These are phyloP conservation scores for Nemania bipapillata DNA, from an alignment of 2,329 filamentous ascomycete species.

Conservation along the genomic window DNA sequence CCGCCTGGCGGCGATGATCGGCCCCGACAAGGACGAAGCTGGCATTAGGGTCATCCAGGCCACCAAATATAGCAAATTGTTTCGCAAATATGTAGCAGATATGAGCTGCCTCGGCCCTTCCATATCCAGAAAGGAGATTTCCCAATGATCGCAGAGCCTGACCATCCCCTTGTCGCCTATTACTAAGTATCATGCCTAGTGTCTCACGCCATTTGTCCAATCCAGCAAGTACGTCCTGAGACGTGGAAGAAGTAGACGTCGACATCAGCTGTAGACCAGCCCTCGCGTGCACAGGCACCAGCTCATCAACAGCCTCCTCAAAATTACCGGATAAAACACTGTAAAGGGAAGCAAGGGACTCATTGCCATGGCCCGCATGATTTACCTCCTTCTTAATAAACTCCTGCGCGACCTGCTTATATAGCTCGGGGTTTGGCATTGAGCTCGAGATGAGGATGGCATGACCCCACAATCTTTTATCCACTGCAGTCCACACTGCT, in stretches of 20 bases:
- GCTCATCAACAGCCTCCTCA: slow-evolving; percentile 93
- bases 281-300: slow-evolving; percentile 90
- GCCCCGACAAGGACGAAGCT: slow-evolving; percentile 86
- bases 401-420: slow-evolving; percentile 93
- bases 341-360: slow-evolving; percentile 90
- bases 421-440: slow-evolving; percentile 77
- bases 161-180: slow-evolving; percentile 82
- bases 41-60: slow-evolving; percentile 80
- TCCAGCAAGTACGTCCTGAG: slow-evolving; percentile 81
- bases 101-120: slow-evolving; percentile 89
- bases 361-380: slow-evolving; percentile 78
- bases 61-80: slow-evolving; percentile 76
- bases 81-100: slow-evolving; percentile 92
- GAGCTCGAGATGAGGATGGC: slow-evolving; percentile 87
- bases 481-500: slow-evolving; percentile 91
- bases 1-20: slow-evolving; percentile 77
- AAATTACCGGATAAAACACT: slow-evolving; percentile 93
- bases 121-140: slow-evolving; percentile 83
- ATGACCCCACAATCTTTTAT: slow-evolving; percentile 95
- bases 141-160: slow-evolving; percentile 83
- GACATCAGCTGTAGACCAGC: slow-evolving; percentile 92
- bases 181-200: slow-evolving; percentile 83
- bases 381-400: slow-evolving; percentile 97
- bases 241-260: slow-evolving; percentile 70
- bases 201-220: slow-evolving; percentile 96